Evolutionary conservation across 2,329 filamentous ascomycete genomes (phyloP), one percentile per base, ranked within the genome.

Genomic region (Colletotrichum echinochloae): DNA sequence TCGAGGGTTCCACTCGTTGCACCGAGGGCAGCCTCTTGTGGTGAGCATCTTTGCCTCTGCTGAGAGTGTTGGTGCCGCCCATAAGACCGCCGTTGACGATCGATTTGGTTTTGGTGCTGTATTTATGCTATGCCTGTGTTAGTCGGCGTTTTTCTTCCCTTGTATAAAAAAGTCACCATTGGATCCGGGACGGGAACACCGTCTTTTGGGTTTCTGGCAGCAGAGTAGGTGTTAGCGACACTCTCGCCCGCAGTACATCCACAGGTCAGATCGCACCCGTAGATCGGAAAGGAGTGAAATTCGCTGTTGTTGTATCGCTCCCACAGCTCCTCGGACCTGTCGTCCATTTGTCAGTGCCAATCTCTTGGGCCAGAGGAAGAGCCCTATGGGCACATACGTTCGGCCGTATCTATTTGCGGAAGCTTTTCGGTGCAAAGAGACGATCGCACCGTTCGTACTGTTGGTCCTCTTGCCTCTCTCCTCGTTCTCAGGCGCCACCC

Each of bases 171-270:
- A 35, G 44, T 71, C 60, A 68, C 68, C 68, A 71, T 71, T 52
- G 68, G 68, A 23, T 63, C 30, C 26, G 52, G 26, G 46, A 71
- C 56, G 37, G 68, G 64, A 35, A 71, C 59, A 30, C 64, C 68
- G 68, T 48, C 57, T 60, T 63, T 71, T 16, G 68, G 41, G 66
- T 41, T 68, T 46, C 68, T 71, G 28, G 16, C n/a, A 48, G n/a
- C 18, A 48, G 33, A 44, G 33, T 39, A n/a, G 37, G 3, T 8
- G 39, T 71, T 59, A 71, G 68, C 30, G 30, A 33, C n/a, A 26
- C 30, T 16, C 30, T 57, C 41, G n/a, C 23, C 5, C n/a, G 9
- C 35, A 28, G 51, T 41, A 14, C n/a, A 35, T 20, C 44, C 5
- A 23, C n/a, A 39, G 33, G n/a, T 48, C 41, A 28, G 18, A 23